Percentiles rank a stretch among this genome's conserved stretches.
Evolutionary conservation across 257 asterid genomes (phyloP).

Genomic region (Solanum lycopersicoides): DNA sequence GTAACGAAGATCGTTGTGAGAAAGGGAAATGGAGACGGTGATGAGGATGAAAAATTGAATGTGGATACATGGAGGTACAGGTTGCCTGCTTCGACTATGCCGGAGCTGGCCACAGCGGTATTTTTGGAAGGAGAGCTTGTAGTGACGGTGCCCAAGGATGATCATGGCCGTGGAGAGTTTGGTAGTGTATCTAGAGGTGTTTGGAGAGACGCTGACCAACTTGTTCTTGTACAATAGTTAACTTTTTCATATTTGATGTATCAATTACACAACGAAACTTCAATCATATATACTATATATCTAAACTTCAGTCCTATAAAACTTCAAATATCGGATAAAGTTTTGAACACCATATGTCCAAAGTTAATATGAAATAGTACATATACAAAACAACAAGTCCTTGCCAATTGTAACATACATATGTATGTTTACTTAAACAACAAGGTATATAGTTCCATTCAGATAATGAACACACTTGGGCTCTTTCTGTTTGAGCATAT

Average conservation of each 20-base stretch:
- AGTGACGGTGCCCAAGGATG: conserved; percentile 46
- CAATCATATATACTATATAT: no score
- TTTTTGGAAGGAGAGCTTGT: conserved; percentile 26
- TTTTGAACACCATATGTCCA: not conserved
- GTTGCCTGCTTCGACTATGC: conserved; percentile 28
- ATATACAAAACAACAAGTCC: not conserved
- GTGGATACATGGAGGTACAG: conserved; percentile 55
- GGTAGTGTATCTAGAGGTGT: conserved; percentile 4
- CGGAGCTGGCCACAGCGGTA: conserved; percentile 39
- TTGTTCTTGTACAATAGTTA: conserved; percentile 30
- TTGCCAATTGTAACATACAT: not conserved
- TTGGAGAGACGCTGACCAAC: conserved; percentile 18
- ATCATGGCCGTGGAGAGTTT: not conserved
- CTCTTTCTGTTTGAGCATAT: not conserved
- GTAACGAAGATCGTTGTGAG: conserved; percentile 50
- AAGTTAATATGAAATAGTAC: not conserved
- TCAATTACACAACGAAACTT: no score
- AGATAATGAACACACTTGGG: not conserved
- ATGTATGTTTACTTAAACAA: not conserved
- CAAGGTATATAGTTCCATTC: not conserved
- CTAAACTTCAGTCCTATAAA: not conserved
- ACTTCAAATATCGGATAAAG: not conserved
- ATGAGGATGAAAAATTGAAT: conserved; percentile 13
- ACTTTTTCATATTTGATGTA: not conserved
- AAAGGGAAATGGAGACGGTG: not conserved